phyloP scores from a whole-genome alignment of 345 rosid species.

The Pistacia atlantica region DNA sequence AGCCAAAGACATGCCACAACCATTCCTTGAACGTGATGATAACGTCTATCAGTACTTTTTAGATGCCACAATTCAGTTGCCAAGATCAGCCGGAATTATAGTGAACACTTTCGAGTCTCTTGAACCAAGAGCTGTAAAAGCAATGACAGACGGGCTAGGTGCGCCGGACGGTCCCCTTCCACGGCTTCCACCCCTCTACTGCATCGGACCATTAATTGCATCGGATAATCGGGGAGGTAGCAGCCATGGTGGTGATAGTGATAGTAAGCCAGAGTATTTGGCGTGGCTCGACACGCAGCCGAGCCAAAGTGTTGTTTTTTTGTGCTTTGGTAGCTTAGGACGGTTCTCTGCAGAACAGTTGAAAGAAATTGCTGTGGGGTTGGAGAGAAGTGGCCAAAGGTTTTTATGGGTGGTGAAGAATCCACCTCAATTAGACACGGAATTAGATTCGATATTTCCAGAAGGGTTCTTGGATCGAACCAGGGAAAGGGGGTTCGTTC shows the following conservation, averaged over 20 bases:
- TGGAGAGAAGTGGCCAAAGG: slow-evolving; percentile 46
- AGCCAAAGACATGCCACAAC: slow-evolving; percentile 28
- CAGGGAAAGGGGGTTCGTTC: slow-evolving; percentile 29
- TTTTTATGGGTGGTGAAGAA: slow-evolving; percentile 60
- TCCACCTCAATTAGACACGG: slow-evolving; percentile 33
- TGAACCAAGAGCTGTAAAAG: slow-evolving; percentile 41
- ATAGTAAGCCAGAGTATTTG: background rate
- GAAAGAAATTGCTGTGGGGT: slow-evolving; percentile 45
- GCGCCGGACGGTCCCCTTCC: slow-evolving; percentile 17
- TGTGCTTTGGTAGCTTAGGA: slow-evolving; percentile 65
- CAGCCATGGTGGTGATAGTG: background rate
- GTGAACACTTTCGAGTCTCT: slow-evolving; percentile 57
- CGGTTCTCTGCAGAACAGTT: slow-evolving; percentile 43
- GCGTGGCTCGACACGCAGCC: too few relatives aligned
- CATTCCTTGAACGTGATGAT: slow-evolving; percentile 32
- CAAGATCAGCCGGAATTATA: slow-evolving; percentile 47
- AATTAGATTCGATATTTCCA: slow-evolving; percentile 38
- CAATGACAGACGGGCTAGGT: slow-evolving; percentile 46
- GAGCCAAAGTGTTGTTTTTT: slow-evolving; percentile 38
- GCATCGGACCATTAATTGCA: slow-evolving; percentile 60
- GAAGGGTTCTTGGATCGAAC: slow-evolving; percentile 45
- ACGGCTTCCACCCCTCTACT: slow-evolving; percentile 39
- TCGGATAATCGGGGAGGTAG: background rate
- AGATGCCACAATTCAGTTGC: slow-evolving; percentile 12
- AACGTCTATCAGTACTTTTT: slow-evolving; percentile 31